phyloP scores from a whole-genome alignment of 306 rosid genomes.

The Lablab purpureus region DNA sequence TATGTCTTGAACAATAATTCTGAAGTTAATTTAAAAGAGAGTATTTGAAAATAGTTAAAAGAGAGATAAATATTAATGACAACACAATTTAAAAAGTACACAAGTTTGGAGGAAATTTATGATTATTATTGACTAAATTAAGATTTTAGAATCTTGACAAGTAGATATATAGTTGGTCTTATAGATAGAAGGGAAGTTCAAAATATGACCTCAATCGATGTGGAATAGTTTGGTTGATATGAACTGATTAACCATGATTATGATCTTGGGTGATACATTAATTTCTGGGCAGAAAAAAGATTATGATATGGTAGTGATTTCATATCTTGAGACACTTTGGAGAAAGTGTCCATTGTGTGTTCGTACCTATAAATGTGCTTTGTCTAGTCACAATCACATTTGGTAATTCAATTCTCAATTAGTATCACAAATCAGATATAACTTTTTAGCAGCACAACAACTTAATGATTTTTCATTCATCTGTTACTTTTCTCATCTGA shows the following conservation, averaged over 20 bases:
- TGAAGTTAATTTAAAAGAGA: too few species aligned
- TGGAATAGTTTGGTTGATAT: background rate
- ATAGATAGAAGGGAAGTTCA: background rate
- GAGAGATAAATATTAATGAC: too few species aligned
- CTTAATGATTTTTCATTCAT: conserved; percentile 12
- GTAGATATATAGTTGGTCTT: too few species aligned
- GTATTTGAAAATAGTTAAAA: too few species aligned
- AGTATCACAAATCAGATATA: conserved; percentile 18
- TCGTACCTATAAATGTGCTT: conserved; percentile 36
- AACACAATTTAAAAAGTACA: too few species aligned
- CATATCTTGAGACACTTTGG: conserved; percentile 45
- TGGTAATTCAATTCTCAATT: conserved; percentile 29
- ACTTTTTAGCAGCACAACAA: conserved; percentile 5
- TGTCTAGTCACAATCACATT: conserved; percentile 54
- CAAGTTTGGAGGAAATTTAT: too few species aligned
- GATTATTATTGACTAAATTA: too few species aligned
- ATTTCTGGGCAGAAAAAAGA: conserved; percentile 12
- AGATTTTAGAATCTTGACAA: too few species aligned
- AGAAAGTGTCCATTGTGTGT: conserved; percentile 46
- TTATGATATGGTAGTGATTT: conserved; percentile 46
- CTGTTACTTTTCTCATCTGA: conserved; percentile 25
- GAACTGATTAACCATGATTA: conserved; percentile 29
- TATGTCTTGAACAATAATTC: too few species aligned
- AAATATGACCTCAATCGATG: background rate
- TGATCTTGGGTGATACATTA: conserved; percentile 1